Evolutionary conservation across 2,329 filamentous ascomycete species (phyloP).

Genomic region (Gnomoniopsis smithogilvyi): DNA sequence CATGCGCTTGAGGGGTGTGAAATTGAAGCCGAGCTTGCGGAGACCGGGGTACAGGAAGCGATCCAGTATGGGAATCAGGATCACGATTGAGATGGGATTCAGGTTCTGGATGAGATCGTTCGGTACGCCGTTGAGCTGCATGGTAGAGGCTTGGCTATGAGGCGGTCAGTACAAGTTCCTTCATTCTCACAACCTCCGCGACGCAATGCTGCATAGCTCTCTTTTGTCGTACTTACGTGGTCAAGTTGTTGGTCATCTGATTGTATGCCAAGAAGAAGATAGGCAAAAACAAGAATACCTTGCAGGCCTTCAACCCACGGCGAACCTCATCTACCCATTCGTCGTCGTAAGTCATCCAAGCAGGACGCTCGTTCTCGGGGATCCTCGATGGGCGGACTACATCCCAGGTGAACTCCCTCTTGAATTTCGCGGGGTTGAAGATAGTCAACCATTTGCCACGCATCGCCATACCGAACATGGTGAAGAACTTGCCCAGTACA

Average conservation of each 20-base stretch:
- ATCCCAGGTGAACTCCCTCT: conserved; percentile 65
- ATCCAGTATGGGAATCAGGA: conserved; percentile 72
- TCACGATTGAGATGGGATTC: conserved; percentile 71
- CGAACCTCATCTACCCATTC: conserved; percentile 77
- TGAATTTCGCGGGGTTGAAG: conserved; percentile 14
- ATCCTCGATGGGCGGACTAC: conserved; percentile 65
- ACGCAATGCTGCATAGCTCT: neutral
- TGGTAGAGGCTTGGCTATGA: conserved; percentile 57
- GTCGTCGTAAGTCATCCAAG: conserved; percentile 81
- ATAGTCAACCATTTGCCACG: conserved; percentile 11
- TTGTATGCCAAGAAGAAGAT: conserved; percentile 59
- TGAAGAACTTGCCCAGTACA: conserved; percentile 62
- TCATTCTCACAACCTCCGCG: neutral
- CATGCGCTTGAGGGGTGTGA: conserved; percentile 76
- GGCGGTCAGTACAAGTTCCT: neutral
- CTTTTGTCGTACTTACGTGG: conserved; percentile 32
- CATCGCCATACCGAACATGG: conserved; percentile 56
- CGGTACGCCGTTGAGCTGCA: conserved; percentile 67
- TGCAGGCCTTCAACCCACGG: conserved; percentile 66
- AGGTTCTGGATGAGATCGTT: conserved; percentile 77
- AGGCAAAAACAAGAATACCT: conserved; percentile 69
- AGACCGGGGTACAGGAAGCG: conserved; percentile 66
- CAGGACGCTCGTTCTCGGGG: conserved; percentile 51
- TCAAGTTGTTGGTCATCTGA: conserved; percentile 59
- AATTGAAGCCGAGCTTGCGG: conserved; percentile 59